phyloP scores from a whole-genome alignment of 2,329 filamentous ascomycete species.

The Emergomyces orientalis region DNA sequence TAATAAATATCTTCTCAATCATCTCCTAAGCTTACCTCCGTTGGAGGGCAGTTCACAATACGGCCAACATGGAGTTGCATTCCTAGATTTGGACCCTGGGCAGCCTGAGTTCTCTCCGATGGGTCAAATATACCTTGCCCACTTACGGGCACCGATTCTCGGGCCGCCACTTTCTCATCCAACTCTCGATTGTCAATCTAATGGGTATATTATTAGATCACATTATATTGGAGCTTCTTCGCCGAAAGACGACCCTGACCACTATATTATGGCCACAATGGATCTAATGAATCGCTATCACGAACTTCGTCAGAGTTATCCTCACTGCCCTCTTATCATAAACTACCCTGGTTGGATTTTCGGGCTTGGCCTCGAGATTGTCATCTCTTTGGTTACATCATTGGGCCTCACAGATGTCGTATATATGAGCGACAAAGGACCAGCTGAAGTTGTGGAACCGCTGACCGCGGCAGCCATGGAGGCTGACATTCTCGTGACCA shows the following conservation, averaged over 20 bases:
- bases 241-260: constrained; percentile 48
- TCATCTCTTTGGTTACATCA: constrained; percentile 38
- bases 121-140: constrained; percentile 49
- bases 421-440: constrained; percentile 44
- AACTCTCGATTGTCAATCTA: constrained; percentile 25
- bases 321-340: constrained; percentile 44
- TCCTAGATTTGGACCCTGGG: constrained; percentile 51
- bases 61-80: constrained; percentile 38
- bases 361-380: constrained; percentile 42
- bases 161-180: constrained; percentile 50
- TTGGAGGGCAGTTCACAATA: constrained; percentile 23
- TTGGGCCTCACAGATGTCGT: constrained; percentile 45
- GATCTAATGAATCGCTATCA: constrained; percentile 45
- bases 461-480: constrained; percentile 32
- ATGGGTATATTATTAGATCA: constrained; percentile 37
- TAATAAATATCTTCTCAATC: constrained; percentile 47
- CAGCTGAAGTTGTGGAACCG: constrained; percentile 34
- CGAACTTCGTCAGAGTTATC: constrained; percentile 31
- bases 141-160: constrained; percentile 43
- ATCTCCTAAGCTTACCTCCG: constrained; percentile 39
- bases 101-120: constrained; percentile 52
- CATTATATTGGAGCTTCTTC: constrained; percentile 47
- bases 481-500: constrained; percentile 32
- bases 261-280: constrained; percentile 45
- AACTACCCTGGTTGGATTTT: constrained; percentile 51